Evolutionary conservation across 176 grass and related monocot genomes (phyloP), one percentile per base, ranked within the genome.

Genomic region (Pharus latifolius): DNA sequence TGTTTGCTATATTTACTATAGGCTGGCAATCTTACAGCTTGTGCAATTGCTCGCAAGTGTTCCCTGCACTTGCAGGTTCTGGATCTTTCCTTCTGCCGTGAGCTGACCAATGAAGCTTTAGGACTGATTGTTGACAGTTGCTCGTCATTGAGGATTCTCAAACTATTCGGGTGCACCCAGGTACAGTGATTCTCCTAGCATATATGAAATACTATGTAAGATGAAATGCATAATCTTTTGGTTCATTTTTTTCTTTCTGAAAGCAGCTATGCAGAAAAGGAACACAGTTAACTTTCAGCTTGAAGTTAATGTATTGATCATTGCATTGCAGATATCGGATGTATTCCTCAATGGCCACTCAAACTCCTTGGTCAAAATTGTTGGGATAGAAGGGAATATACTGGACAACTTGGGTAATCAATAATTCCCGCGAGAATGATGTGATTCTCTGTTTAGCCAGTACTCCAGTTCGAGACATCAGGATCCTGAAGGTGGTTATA

Each of bases 161-260:
- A 91, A 75, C 67, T 99, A 60, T 99, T 99, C 88, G 90, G 95
- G 41, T 99, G 95, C 81, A 99, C 90, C 32, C 87, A 99, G 87
- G 95, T 92, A 85, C 49, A 54, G 22, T 45, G 23, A 45, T 22
- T 40, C 56, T 51, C 27, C 2, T 63, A 47, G 10, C 44, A 49
- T 32, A 6, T 27, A 15, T 30, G 16, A 67, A 30, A 33, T 17
- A 56, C 13, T 37, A 53, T 18, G 18, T 53, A 16, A 27, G 18
- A 14, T 52, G n/a, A 26, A 31, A 22, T 18, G 3, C 26, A 24
- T 3, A 17, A 1, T 63, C 25, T 31, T 13, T 65, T 38, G 18
- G 28, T 14, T 37, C 32, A 58, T 77, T 31, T 29, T n/a, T 70
- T 13, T 26, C 15, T 11, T 24, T 26, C 2, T 58, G 42, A 17